These are phyloP conservation scores for Xerocomus brunneocitrinus DNA, from an alignment of 768 basidiomycete species.

Conservation along the genomic window DNA sequence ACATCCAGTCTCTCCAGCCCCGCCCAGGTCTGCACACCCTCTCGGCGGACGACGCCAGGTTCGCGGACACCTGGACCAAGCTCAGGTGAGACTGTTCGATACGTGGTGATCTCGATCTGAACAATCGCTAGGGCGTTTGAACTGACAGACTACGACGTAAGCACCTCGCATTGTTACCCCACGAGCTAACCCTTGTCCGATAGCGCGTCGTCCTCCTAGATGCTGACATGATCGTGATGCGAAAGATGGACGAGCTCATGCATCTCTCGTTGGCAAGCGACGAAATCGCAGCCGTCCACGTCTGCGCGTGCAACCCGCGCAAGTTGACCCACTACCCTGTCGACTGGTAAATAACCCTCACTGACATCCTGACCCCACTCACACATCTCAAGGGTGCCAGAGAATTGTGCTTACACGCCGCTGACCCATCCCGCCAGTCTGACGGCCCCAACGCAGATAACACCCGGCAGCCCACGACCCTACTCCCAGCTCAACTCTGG, in stretches of 20 bases:
- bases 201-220: slow-evolving; percentile 81
- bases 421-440: slow-evolving; percentile 43
- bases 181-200: slow-evolving; percentile 3
- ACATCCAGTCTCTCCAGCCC: slow-evolving; percentile 59
- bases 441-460: slow-evolving; percentile 41
- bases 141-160: slow-evolving; percentile 62
- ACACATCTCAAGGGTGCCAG: slow-evolving; percentile 58
- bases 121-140: slow-evolving; percentile 49
- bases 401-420: slow-evolving; percentile 79
- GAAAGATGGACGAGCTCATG: slow-evolving; percentile 79
- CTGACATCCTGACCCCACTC: not conserved
- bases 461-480: slow-evolving; percentile 56
- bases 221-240: slow-evolving; percentile 80
- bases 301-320: slow-evolving; percentile 91
- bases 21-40: slow-evolving; percentile 35
- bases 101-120: slow-evolving; percentile 20
- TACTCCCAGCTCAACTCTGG: slow-evolving; percentile 88
- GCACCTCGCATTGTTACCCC: slow-evolving; percentile 7
- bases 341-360: slow-evolving; percentile 62
- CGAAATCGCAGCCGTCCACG: slow-evolving; percentile 85
- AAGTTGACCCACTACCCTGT: slow-evolving; percentile 79
- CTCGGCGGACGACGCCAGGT: slow-evolving; percentile 41
- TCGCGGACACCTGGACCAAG: slow-evolving; percentile 66
- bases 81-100: slow-evolving; percentile 34
- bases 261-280: slow-evolving; percentile 50